Conservation (phyloP, 306 rosid species). For the Cercis canadensis region DNA sequence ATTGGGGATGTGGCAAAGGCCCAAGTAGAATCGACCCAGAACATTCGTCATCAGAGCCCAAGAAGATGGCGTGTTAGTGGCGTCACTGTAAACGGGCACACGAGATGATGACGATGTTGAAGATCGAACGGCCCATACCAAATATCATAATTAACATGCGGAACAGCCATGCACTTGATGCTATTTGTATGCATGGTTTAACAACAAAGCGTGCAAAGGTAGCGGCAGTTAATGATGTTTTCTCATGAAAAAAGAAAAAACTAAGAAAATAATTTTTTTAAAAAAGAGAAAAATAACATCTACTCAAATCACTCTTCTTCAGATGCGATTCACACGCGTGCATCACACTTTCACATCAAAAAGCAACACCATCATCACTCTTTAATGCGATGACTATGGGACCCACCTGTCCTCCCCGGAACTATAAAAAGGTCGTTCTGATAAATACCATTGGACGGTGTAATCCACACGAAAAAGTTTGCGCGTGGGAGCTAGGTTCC, state of each 20-base stretch:
- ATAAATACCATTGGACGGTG: background rate
- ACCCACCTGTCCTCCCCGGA: background rate
- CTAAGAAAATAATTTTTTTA: too few species aligned
- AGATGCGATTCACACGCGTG: constrained; percentile 41
- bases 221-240: constrained; percentile 45
- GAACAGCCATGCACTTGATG: constrained; percentile 24
- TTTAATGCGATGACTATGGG: background rate
- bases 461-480: background rate
- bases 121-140: constrained; percentile 36
- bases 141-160: constrained; percentile 22
- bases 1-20: background rate
- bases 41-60: constrained; percentile 21
- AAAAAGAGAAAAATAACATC: background rate
- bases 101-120: constrained; percentile 15
- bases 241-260: background rate
- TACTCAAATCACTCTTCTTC: constrained; percentile 7
- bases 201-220: constrained; percentile 59
- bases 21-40: background rate
- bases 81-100: constrained; percentile 25
- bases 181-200: constrained; percentile 1
- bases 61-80: constrained; percentile 42
- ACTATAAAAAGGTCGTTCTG: background rate
- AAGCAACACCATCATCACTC: background rate
- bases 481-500: constrained; percentile 28
- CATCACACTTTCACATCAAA: background rate